Evolutionary conservation across 768 basidiomycete genomes (phyloP), one percentile per base, ranked within the genome.

Genomic region (Tulasnella sp.): DNA sequence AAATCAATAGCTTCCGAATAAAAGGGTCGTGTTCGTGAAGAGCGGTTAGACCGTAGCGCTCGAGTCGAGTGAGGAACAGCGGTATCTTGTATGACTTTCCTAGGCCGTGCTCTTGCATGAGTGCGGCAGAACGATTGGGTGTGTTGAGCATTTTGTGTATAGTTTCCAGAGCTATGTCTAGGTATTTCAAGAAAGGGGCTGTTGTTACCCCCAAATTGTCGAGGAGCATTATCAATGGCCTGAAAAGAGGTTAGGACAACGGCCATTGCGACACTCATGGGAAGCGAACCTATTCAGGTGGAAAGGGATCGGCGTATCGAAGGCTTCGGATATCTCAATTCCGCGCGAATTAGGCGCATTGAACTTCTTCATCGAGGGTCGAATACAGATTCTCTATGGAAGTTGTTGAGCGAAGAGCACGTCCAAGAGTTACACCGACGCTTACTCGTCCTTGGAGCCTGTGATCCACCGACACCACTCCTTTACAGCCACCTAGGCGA

Each of bases 401-500:
- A n/a, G n/a, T n/a, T n/a, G n/a, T n/a, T n/a, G n/a, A n/a, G n/a
- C n/a, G n/a, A n/a, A n/a, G n/a, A n/a, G n/a, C n/a, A n/a, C n/a
- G n/a, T n/a, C n/a, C n/a, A n/a, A n/a, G n/a, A n/a, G n/a, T n/a
- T n/a, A n/a, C n/a, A n/a, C n/a, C n/a, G n/a, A n/a, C n/a, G n/a
- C n/a, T n/a, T n/a, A n/a, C n/a, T n/a, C n/a, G n/a, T n/a, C 69
- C 62, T 46, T 75, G 69, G 2, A 86, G 64, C 23, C 59, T 54
- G 2, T 63, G 68, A 63, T 91, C 87, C 9, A 90, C 74, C 3
- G 70, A 74, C 0, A 91, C 83, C 21, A 91, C 78, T 0, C 89
- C 90, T 67, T 92, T 92, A 68, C 75, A 87, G n/a, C 86, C 88
- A 42, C 90, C 66, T 65, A 90, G 84, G 42, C 89, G 80, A 49